Conservation (phyloP, 345 rosid genomes). For the Salix exigua region DNA sequence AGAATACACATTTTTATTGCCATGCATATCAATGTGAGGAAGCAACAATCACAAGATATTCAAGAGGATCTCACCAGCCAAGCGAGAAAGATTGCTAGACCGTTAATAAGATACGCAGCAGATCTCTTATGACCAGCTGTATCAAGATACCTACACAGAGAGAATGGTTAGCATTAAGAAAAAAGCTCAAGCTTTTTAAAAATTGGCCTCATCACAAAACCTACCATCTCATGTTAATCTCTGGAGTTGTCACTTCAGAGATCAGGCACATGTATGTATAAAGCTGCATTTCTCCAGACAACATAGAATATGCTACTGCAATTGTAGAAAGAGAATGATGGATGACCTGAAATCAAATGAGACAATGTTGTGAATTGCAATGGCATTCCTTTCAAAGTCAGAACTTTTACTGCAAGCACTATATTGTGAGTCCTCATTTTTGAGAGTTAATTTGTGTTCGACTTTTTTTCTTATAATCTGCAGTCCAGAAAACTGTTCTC, state of each 20-base stretch:
- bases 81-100: constrained; percentile 23
- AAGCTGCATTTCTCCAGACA: constrained; percentile 34
- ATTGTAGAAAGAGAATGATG: constrained; percentile 33
- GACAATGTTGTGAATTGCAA: constrained; percentile 2
- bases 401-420: not conserved
- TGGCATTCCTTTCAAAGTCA: not conserved
- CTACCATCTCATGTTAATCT: constrained; percentile 33
- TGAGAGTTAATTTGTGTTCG: not conserved
- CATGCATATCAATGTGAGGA: not conserved
- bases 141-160: constrained; percentile 26
- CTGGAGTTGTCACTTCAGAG: constrained; percentile 34
- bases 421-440: not conserved
- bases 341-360: constrained; percentile 24
- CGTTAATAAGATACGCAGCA: constrained; percentile 25
- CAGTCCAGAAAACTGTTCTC: not conserved
- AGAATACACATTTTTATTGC: not conserved
- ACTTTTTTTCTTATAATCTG: not conserved
- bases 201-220: not conserved
- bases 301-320: constrained; percentile 31
- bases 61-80: constrained; percentile 29
- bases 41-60: not conserved
- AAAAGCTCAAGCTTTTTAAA: not conserved
- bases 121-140: constrained; percentile 32
- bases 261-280: constrained; percentile 33
- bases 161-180: not conserved